These are phyloP conservation scores for Vigna angularis DNA, from an alignment of 306 rosid species.

Conservation along the genomic window DNA sequence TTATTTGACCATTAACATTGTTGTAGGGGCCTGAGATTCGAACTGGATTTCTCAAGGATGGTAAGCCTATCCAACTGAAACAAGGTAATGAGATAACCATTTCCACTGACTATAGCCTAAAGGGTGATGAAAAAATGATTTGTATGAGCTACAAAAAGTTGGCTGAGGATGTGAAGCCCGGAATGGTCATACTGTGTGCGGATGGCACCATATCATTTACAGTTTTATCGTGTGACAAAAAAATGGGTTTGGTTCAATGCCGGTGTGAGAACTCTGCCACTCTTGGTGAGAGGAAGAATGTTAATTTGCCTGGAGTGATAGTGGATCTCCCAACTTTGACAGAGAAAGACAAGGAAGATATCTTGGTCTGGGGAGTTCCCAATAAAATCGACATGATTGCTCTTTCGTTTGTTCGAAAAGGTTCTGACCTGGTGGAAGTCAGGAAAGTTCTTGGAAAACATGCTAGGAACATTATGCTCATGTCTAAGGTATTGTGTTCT, in stretches of 20 bases:
- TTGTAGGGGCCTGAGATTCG: constrained; percentile 97
- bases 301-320: constrained; percentile 89
- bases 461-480: constrained; percentile 87
- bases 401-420: constrained; percentile 93
- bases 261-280: constrained; percentile 92
- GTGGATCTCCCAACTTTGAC: constrained; percentile 98
- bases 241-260: constrained; percentile 71
- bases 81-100: constrained; percentile 83
- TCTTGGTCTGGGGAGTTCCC: constrained; percentile 87
- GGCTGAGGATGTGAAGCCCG: constrained; percentile 90
- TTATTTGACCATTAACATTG: constrained; percentile 9
- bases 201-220: constrained; percentile 92
- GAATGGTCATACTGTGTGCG: constrained; percentile 86
- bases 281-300: constrained; percentile 97
- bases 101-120: constrained; percentile 83
- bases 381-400: constrained; percentile 96
- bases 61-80: constrained; percentile 77
- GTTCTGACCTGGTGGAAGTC: constrained; percentile 90
- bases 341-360: constrained; percentile 92
- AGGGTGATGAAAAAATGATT: constrained; percentile 85
- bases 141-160: constrained; percentile 96
- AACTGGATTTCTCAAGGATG: constrained; percentile 93
- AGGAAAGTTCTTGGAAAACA: constrained; percentile 83
- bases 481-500: constrained; percentile 79
- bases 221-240: constrained; percentile 75